Conservation (phyloP, 2,329 filamentous ascomycete genomes). For the Macrophomina pseudophaseolina region DNA sequence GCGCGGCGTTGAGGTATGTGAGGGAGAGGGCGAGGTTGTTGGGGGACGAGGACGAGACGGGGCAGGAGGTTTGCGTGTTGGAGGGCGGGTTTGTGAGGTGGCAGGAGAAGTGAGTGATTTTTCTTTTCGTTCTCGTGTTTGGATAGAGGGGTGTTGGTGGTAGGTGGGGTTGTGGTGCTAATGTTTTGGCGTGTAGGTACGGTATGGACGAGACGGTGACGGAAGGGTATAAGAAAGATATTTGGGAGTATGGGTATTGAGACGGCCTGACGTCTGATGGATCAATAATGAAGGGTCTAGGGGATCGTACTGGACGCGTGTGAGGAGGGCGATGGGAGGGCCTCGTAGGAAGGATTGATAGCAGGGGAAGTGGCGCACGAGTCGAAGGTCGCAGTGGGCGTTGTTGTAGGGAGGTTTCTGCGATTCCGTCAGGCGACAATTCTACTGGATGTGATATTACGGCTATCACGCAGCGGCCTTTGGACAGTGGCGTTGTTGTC, state of each 20-base stretch:
- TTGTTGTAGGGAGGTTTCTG: background rate
- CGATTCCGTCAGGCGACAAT: background rate
- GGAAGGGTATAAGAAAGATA: conserved; percentile 80
- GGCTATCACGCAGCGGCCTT: background rate
- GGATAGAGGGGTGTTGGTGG: background rate
- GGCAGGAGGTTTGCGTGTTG: conserved; percentile 79
- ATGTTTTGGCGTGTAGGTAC: conserved; percentile 51
- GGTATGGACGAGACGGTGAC: conserved; percentile 81
- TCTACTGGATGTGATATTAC: background rate
- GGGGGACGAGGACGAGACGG: conserved; percentile 30
- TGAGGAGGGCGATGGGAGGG: conserved; percentile 15
- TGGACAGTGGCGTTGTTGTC: background rate
- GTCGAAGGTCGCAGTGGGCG: background rate
- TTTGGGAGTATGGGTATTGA: conserved; percentile 69
- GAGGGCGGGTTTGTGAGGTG: conserved; percentile 85
- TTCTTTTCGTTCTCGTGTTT: background rate
- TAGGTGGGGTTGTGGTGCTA: background rate
- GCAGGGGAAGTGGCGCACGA: background rate
- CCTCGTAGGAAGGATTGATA: background rate
- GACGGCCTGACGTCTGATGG: background rate
- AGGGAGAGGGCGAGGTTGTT: conserved; percentile 67
- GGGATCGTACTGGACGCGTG: conserved; percentile 17
- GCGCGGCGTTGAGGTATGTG: conserved; percentile 80
- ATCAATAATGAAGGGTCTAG: conserved; percentile 14
- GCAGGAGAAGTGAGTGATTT: conserved; percentile 70